A percentile compares a stretch with the other conserved stretches of the same genome.
Conservation (phyloP, 2,329 filamentous ascomycete species). For the Fusarium incarnatum region DNA sequence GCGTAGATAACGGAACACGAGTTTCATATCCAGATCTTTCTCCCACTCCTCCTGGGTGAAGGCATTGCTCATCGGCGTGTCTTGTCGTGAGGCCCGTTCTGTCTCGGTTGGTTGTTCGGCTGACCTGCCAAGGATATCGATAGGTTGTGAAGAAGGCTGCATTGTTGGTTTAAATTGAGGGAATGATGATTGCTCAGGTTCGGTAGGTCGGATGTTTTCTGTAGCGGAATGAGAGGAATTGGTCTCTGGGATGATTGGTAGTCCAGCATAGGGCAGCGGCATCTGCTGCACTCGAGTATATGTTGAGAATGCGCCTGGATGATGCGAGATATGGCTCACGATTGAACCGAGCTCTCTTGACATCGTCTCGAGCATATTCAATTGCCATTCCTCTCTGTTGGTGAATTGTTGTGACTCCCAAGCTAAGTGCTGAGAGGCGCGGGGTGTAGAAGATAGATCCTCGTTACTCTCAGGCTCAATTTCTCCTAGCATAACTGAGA, state of each 20-base stretch:
- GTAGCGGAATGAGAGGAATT: conserved; percentile 49
- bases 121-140: conserved; percentile 52
- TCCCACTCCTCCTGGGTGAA: conserved; percentile 90
- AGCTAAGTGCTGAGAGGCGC: conserved; percentile 53
- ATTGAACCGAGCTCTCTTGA: conserved; percentile 87
- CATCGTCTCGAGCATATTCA: conserved; percentile 83
- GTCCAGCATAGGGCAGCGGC: conserved; percentile 80
- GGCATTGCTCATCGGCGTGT: conserved; percentile 44
- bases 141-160: conserved; percentile 51
- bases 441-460: conserved; percentile 61
- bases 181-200: conserved; percentile 40
- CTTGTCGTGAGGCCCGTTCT: conserved; percentile 37
- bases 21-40: conserved; percentile 86
- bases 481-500: conserved; percentile 91
- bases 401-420: conserved; percentile 48
- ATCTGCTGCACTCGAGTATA: conserved; percentile 75
- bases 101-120: conserved; percentile 38
- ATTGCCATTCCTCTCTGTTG: conserved; percentile 71
- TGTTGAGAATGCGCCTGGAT: conserved; percentile 89
- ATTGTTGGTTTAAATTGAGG: conserved; percentile 64
- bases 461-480: conserved; percentile 68
- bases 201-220: conserved; percentile 41
- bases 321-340: conserved; percentile 80
- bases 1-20: conserved; percentile 89
- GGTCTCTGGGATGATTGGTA: conserved; percentile 72